phyloP scores from a whole-genome alignment of 345 rosid genomes.

The Mangifera indica region DNA sequence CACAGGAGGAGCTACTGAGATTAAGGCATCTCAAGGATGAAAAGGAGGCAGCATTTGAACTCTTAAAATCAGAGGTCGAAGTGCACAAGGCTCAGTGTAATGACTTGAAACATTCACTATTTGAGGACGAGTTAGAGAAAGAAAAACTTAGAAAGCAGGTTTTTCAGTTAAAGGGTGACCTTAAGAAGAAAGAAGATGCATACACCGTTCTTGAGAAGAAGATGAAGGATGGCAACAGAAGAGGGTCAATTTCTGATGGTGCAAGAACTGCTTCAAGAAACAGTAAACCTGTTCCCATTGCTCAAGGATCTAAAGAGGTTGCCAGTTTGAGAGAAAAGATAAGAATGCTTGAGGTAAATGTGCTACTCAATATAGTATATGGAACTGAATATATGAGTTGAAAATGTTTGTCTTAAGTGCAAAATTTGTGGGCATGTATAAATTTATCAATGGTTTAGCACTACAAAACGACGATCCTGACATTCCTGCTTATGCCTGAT shows the following conservation, averaged over 20 bases:
- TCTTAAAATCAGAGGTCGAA: conserved; percentile 49
- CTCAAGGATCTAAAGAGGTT: conserved; percentile 50
- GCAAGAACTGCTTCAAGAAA: conserved; percentile 39
- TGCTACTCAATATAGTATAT: not conserved
- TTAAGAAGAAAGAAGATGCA: conserved; percentile 65
- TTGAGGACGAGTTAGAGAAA: conserved; percentile 57
- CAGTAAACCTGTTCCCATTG: conserved; percentile 42
- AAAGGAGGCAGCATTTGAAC: conserved; percentile 36
- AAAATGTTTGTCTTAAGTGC: not conserved
- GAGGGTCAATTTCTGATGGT: conserved; percentile 33
- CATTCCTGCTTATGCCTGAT: not conserved
- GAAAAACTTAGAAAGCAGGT: conserved; percentile 65
- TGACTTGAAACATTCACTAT: conserved; percentile 46
- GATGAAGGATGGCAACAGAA: conserved; percentile 47
- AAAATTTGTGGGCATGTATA: not conserved
- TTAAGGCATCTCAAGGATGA: conserved; percentile 46
- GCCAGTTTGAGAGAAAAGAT: conserved; percentile 57
- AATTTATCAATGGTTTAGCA: not conserved
- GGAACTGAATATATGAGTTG: conserved; percentile 4
- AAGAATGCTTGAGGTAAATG: conserved; percentile 62
- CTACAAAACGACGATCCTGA: not conserved
- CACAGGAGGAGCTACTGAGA: conserved; percentile 39
- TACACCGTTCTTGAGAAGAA: conserved; percentile 50
- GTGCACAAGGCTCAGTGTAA: conserved; percentile 40
- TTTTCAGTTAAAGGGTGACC: conserved; percentile 52